Evolutionary conservation across 345 rosid genomes (phyloP), one percentile per base, ranked within the genome.

Genomic region (Raphanus raphanistrum): DNA sequence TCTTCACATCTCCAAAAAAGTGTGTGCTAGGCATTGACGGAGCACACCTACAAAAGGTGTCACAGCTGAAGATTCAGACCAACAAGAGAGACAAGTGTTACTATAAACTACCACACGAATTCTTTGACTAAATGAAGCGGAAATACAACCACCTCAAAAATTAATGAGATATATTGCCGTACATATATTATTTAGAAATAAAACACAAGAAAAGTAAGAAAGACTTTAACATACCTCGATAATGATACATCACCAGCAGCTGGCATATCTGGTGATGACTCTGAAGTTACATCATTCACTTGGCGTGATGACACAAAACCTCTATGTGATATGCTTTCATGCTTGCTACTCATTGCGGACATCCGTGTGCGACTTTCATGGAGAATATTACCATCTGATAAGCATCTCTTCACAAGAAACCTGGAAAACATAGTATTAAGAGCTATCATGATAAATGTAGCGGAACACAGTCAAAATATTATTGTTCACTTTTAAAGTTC

Each of bases 181-280:
- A 62, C 43, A 50, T 62, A 52, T 26, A 26, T 54, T 64, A 64
- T 38, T 41, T 71, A 64, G 63, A 74, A 21, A 61, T 48, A 61
- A 61, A 26, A 15, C 9, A 66, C 58, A 76, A 21, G 36, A n/a
- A 54, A 35, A 17, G 26, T 32, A 36, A 29, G 21, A 63, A 36
- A 9, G 79, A 54, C 54, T 72, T 57, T 50, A 7, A 41, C 81
- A 81, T 74, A 95, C 99, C 97, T 93, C 52, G 97, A 89, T 84
- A 81, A 85, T 58, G 93, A 32, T 35, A 91, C 66, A 54, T 89
- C 92, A 73, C 84, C 93, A 75, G 90, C 88, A 73, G 92, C 83
- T 73, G 97, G 88, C 87, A 90, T 91, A 70, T 91, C 97, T 36
- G 97, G 98, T 41, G 99, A 93, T 31, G 96, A 91, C 69, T 93